Evolutionary conservation across 345 rosid species (phyloP), one percentile per base, ranked within the genome.

Genomic region (Dipteronia dyeriana): DNA sequence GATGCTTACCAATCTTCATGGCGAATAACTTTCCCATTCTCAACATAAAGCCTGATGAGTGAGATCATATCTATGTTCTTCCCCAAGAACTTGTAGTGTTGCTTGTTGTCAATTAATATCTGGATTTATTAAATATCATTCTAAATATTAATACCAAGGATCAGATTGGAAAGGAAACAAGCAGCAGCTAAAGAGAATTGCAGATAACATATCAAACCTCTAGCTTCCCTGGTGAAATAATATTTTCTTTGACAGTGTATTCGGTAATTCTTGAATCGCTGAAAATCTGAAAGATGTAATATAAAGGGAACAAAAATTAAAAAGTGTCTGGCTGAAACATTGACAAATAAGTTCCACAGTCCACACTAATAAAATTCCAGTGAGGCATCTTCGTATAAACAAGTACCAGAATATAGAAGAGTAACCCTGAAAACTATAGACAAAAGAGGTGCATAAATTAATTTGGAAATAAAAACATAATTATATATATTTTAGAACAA

Each of bases 81-180:
- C 68, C 97, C 98, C 82, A 89, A 1, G 83, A 91, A 79, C 86
- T 87, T 88, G 84, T 93, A 93, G 51, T 88, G 89, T 80, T 93
- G 98, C 77, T 95, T 95, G 89, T 85, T 93, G 85, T 93, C 94
- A 29, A 93, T 89, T 45, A 88, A 69, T 79, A 95, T 86, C 97
- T 95, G 87, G 39, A 79, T 25, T 59, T 19, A 49, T 29, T 17
- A 70, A 2, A 62, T 0, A 54, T 22, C 71, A 57, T 25, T 34
- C 68, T 72, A 82, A 25, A 74, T 41, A 16, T 75, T 54, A 8
- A 25, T 23, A 19, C 17, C 20, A 78, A 29, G 11, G 41, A 59
- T 34, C 70, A 57, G 80, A 13, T 4, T 16, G 4, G 59, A 5
- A 70, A n/a, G 54, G 57, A 66, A 68, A 73, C 57, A 12, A 20